These are phyloP conservation scores for Suillus brevipes DNA, from an alignment of 768 basidiomycete species.

Conservation along the genomic window DNA sequence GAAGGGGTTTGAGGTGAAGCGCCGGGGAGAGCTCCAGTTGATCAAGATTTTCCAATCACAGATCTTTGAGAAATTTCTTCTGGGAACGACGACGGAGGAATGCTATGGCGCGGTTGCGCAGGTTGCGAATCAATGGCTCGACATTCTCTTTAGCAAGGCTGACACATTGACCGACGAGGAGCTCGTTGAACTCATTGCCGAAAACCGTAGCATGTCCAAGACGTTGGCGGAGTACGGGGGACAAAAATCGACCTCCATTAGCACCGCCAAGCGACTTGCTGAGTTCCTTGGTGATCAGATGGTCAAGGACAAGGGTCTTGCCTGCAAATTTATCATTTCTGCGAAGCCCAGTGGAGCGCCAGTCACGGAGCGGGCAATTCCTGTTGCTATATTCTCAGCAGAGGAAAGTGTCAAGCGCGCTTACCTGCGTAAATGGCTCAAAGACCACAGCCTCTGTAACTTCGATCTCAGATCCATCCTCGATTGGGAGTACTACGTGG, in stretches of 20 bases:
- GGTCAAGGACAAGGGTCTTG: slow-evolving; percentile 99
- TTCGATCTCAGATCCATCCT: slow-evolving; percentile 94
- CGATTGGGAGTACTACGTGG: slow-evolving; percentile 99
- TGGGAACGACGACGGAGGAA: slow-evolving; percentile 90
- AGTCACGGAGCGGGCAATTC: slow-evolving; percentile 95
- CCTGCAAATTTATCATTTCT: slow-evolving; percentile 99
- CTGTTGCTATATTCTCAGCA: slow-evolving; percentile 96
- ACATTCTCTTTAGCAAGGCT: slow-evolving; percentile 86
- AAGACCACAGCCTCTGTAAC: slow-evolving; percentile 81
- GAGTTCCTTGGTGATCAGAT: slow-evolving; percentile 98
- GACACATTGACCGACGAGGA: slow-evolving; percentile 88
- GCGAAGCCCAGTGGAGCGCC: slow-evolving; percentile 90
- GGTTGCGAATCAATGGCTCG: slow-evolving; percentile 96
- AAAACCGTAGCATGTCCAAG: slow-evolving; percentile 97
- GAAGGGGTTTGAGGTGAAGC: slow-evolving; percentile 99
- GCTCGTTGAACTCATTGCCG: slow-evolving; percentile 95
- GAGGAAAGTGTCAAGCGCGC: slow-evolving; percentile 87
- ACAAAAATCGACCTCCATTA: slow-evolving; percentile 98
- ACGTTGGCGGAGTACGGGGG: slow-evolving; percentile 94
- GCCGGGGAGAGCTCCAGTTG: slow-evolving; percentile 94
- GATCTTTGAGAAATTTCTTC: slow-evolving; percentile 96
- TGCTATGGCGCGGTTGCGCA: slow-evolving; percentile 94
- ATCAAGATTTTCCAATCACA: slow-evolving; percentile 99
- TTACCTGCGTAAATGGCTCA: slow-evolving; percentile 95
- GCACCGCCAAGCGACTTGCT: slow-evolving; percentile 90